Conservation (phyloP, 805 yeast species). For the Kazachstania kunashirensis region DNA sequence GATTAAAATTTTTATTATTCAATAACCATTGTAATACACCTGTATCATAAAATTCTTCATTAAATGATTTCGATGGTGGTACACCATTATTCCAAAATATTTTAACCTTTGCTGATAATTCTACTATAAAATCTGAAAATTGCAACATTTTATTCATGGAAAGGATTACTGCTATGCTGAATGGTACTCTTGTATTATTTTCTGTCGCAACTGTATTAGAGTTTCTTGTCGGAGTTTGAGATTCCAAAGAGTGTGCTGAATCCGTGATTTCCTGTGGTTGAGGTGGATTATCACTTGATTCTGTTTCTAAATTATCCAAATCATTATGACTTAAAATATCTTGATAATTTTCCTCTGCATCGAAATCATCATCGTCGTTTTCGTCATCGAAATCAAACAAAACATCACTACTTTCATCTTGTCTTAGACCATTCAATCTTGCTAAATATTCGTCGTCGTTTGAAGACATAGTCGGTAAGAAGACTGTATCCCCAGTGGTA, state of each 20-base stretch:
- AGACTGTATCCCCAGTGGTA: conserved; percentile 30
- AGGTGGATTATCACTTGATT: too few species aligned
- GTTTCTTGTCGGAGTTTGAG: too few species aligned
- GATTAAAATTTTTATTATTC: conserved; percentile 35
- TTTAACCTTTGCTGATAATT: conserved; percentile 36
- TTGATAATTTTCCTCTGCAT: too few species aligned
- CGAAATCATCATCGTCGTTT: conserved; percentile 1
- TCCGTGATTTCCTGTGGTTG: too few species aligned
- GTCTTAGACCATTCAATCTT: conserved; percentile 18
- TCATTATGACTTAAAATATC: too few species aligned
- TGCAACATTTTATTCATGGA: conserved; percentile 35
- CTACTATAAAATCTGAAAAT: conserved; percentile 33
- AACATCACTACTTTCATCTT: conserved; percentile 5
- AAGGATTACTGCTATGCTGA: conserved; percentile 43
- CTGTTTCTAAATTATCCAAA: neutral
- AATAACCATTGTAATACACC: conserved; percentile 43
- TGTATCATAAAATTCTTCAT: conserved; percentile 39
- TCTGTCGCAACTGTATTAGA: too few species aligned
- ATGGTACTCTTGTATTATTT: conserved; percentile 31
- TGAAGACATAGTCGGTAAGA: conserved; percentile 28
- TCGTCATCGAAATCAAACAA: conserved; percentile 1
- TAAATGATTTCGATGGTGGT: conserved; percentile 36
- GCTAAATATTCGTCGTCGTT: conserved; percentile 28
- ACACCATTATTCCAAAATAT: conserved; percentile 48
- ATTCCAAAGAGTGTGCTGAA: too few species aligned